Evolutionary conservation across 805 yeast species (phyloP), one percentile per base, ranked within the genome.

Genomic region (Sugiyamaella mastotermitis): DNA sequence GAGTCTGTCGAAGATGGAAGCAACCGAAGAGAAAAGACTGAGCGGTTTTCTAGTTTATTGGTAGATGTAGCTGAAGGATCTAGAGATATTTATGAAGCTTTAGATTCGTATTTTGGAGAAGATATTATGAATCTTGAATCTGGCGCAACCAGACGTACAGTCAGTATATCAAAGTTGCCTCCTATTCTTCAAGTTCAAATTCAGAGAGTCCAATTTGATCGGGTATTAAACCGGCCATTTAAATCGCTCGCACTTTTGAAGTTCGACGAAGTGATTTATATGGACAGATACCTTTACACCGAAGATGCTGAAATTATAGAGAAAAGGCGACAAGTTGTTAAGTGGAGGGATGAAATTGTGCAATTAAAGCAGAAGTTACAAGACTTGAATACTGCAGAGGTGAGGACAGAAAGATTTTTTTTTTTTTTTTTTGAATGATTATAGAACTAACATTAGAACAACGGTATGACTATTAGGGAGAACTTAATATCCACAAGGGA

Each of bases 51-150:
- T 38, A 83, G 87, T 45, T 63, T 92, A 47, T 72, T 88, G 48
- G 87, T 90, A 11, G 88, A 86, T 50, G 81, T 90, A 24, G 82
- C 88, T 29, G 90, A 82, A 46, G 90, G 85, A 41, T 95, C 97
- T 2, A 78, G 80, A 50, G 83, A 83, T 55, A 74, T 90, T 11
- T 90, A 92, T 56, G 96, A 85, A 57, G 92, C 97, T 0, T 68
- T 92, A 37, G 97, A 92, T 58, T 74, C 78, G 13, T 83, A 79
- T 51, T 88, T 88, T 55, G 71, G 66, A 31, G 87, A 80, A 38
- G 95, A 85, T 48, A 57, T 74, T 14, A 69, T 87, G 9, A 71
- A 68, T 1, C 62, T 85, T 49, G 76, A 68, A 29, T 82, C 80
- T 45, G 33, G 8, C 5, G 94, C 87, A 1, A 90, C 83, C 4